Evolutionary conservation across 345 rosid species (phyloP).

Genomic region (Melastoma malabathricum): DNA sequence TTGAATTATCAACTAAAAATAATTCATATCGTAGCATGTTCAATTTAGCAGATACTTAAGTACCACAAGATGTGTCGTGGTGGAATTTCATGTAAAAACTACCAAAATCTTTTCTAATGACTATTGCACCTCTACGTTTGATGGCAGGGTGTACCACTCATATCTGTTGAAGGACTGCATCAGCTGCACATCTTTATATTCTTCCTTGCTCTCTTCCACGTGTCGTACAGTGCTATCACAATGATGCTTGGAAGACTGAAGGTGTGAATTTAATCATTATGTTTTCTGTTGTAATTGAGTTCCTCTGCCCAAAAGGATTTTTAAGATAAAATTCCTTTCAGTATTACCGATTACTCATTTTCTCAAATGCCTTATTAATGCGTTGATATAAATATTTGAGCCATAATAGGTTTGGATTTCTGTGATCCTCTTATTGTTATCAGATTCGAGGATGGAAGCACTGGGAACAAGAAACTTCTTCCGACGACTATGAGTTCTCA

Average conservation of each 20-base stretch:
- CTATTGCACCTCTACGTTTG: not conserved
- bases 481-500: conserved; percentile 73
- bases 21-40: too few relatives aligned
- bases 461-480: conserved; percentile 78
- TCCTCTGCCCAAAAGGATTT: too few relatives aligned
- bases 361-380: too few relatives aligned
- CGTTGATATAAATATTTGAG: too few relatives aligned
- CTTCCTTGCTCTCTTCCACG: conserved; percentile 86
- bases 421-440: too few relatives aligned
- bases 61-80: too few relatives aligned
- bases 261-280: conserved; percentile 23
- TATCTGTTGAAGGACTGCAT: conserved; percentile 66
- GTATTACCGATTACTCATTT: too few relatives aligned
- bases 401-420: too few relatives aligned
- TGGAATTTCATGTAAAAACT: too few relatives aligned
- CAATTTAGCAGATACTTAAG: too few relatives aligned
- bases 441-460: conserved; percentile 90
- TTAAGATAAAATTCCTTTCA: not conserved
- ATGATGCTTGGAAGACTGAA: conserved; percentile 92
- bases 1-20: too few relatives aligned
- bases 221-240: conserved; percentile 58
- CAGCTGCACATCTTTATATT: conserved; percentile 81
- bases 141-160: conserved; percentile 29
- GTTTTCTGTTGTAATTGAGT: not conserved
- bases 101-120: not conserved